phyloP scores from a whole-genome alignment of 805 yeast species.

The Zygotorulaspora chibaensis region DNA sequence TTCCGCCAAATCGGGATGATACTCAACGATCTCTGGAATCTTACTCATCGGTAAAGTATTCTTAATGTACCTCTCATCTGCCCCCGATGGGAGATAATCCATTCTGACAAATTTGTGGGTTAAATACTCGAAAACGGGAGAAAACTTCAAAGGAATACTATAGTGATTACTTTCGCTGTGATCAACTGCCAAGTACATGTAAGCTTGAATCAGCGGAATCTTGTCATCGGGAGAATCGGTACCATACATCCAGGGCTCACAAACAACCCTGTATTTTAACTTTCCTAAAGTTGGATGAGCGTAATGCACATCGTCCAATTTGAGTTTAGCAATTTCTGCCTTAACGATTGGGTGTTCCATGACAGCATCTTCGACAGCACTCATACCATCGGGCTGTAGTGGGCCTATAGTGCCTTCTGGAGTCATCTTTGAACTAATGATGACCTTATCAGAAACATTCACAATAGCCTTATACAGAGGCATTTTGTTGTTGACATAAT shows the following conservation, averaged over 20 bases:
- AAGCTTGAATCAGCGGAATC: conserved; percentile 59
- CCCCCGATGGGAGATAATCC: conserved; percentile 70
- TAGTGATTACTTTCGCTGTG: conserved; percentile 74
- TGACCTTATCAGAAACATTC: conserved; percentile 57
- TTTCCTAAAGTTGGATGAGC: conserved; percentile 23
- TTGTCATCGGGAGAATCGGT: conserved; percentile 59
- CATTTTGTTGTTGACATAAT: conserved; percentile 49
- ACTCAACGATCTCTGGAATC: conserved; percentile 58
- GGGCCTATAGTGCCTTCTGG: conserved; percentile 70
- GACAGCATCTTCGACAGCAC: conserved; percentile 48
- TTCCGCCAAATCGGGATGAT: conserved; percentile 66
- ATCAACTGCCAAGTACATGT: conserved; percentile 66
- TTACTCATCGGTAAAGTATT: conserved; percentile 57
- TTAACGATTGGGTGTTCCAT: conserved; percentile 51
- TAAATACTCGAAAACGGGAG: conserved; percentile 65
- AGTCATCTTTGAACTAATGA: conserved; percentile 51
- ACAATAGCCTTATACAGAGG: conserved; percentile 68
- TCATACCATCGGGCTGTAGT: conserved; percentile 59
- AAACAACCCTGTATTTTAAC: conserved; percentile 40
- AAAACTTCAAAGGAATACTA: conserved; percentile 66
- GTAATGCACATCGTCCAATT: conserved; percentile 47
- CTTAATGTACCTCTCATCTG: conserved; percentile 50
- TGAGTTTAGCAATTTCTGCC: conserved; percentile 64
- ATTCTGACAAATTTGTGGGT: conserved; percentile 61
- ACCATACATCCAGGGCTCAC: conserved; percentile 87